phyloP scores from a whole-genome alignment of 768 basidiomycete species.

The Tricholoma matsutake region DNA sequence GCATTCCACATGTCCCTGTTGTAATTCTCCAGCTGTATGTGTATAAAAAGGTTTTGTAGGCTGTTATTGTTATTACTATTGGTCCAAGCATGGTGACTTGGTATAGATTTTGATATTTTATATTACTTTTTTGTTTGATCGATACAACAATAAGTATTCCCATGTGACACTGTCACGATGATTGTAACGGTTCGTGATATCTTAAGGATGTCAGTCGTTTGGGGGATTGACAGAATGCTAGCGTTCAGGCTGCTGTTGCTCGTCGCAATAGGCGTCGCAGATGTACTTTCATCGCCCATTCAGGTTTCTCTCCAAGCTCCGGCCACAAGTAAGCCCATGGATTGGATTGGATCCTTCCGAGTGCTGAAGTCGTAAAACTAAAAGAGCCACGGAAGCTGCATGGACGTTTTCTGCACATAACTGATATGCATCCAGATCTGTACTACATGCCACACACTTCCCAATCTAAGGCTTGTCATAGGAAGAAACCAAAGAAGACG shows the following conservation, averaged over 20 bases:
- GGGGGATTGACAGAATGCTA: constrained; percentile 7
- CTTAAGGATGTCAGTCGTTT: neutral
- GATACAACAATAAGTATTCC: neutral
- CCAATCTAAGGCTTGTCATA: constrained; percentile 65
- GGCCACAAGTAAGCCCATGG: constrained; percentile 25
- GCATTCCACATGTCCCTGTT: constrained; percentile 15
- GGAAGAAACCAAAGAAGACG: constrained; percentile 55
- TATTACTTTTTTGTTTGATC: neutral
- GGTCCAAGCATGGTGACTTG: neutral
- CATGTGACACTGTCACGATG: neutral
- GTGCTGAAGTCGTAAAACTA: constrained; percentile 1
- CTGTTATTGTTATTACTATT: constrained; percentile 12
- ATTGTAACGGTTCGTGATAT: neutral
- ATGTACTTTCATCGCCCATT: constrained; percentile 34
- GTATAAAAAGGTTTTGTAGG: constrained; percentile 8
- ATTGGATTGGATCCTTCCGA: neutral
- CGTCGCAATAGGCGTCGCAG: constrained; percentile 16
- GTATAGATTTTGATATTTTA: neutral
- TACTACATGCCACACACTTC: constrained; percentile 53
- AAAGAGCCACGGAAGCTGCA: constrained; percentile 51
- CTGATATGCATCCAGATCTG: constrained; percentile 82
- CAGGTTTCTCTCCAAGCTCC: constrained; percentile 38
- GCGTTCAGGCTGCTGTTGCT: constrained; percentile 20
- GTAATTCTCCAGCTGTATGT: constrained; percentile 16
- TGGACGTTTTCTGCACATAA: constrained; percentile 78